phyloP scores from a whole-genome alignment of 2,329 filamentous ascomycete species.

The Zymoseptoria pseudotritici region DNA sequence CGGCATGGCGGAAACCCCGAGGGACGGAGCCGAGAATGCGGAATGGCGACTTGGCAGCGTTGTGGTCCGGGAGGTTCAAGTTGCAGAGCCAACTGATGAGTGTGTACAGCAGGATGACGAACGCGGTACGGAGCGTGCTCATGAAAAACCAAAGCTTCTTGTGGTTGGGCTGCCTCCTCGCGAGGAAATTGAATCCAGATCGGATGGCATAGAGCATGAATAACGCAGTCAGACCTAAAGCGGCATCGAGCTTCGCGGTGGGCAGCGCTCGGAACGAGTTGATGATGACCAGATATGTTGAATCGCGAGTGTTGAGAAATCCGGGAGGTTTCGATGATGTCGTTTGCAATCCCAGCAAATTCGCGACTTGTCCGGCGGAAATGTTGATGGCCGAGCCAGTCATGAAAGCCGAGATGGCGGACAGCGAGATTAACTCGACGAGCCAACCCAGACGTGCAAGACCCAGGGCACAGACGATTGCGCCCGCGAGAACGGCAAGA shows the following conservation, averaged over 20 bases:
- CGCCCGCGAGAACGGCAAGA: conserved; percentile 69
- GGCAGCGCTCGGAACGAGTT: conserved; percentile 69
- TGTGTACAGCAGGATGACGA: conserved; percentile 87
- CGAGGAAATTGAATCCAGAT: conserved; percentile 54
- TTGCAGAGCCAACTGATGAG: conserved; percentile 84
- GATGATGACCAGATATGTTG: conserved; percentile 77
- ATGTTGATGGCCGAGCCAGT: conserved; percentile 92
- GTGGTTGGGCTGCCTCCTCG: conserved; percentile 60
- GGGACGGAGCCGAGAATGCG: conserved; percentile 70
- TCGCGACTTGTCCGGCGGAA: conserved; percentile 71
- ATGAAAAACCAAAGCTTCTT: conserved; percentile 80
- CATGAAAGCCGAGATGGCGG: conserved; percentile 91
- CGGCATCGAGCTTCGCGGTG: conserved; percentile 65
- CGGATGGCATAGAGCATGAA: conserved; percentile 71
- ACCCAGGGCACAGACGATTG: conserved; percentile 71
- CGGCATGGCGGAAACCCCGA: conserved; percentile 75
- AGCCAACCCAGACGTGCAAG: conserved; percentile 78
- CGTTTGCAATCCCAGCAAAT: conserved; percentile 65
- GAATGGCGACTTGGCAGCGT: conserved; percentile 50
- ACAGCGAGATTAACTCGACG: conserved; percentile 85
- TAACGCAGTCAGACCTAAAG: conserved; percentile 79
- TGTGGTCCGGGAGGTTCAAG: conserved; percentile 44
- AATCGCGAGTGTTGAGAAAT: conserved; percentile 63
- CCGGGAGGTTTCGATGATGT: conserved; percentile 8
- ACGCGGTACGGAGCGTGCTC: conserved; percentile 82